Evolutionary conservation across 257 asterid genomes (phyloP).

Genomic region (Rauvolfia tetraphylla): DNA sequence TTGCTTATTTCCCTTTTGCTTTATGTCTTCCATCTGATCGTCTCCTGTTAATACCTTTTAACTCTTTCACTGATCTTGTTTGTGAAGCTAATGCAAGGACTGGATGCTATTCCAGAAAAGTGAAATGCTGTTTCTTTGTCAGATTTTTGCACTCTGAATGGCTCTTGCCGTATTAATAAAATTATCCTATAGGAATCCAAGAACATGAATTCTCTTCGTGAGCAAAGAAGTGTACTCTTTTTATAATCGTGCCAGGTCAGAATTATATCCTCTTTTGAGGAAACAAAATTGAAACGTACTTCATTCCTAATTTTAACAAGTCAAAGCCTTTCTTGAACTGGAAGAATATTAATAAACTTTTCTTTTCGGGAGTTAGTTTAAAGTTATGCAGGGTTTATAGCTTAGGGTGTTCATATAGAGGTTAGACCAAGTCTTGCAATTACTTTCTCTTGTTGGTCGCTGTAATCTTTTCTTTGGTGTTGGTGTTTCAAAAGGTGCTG

Average conservation of each 20-base stretch:
- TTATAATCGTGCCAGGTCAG: not conserved
- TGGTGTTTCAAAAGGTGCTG: not conserved
- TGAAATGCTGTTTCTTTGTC: slow-evolving; percentile 21
- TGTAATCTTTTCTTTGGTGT: not conserved
- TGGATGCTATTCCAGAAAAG: slow-evolving; percentile 28
- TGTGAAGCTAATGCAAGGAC: slow-evolving; percentile 33
- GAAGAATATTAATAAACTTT: not conserved
- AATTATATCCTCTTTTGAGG: not conserved
- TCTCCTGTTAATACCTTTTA: not conserved
- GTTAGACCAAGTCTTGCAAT: not conserved
- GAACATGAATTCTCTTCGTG: not conserved
- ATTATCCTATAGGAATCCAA: not conserved
- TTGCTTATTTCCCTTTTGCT: slow-evolving; percentile 15
- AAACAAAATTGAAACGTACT: not conserved
- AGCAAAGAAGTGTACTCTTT: not conserved
- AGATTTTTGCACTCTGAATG: not conserved
- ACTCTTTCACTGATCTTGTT: slow-evolving; percentile 27
- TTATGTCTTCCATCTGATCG: slow-evolving; percentile 23
- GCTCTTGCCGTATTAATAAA: not conserved
- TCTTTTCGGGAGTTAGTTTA: not conserved
- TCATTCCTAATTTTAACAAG: not conserved
- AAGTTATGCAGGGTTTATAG: not conserved
- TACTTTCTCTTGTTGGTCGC: not conserved
- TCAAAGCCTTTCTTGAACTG: not conserved
- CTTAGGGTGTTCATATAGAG: not conserved